phyloP scores from a whole-genome alignment of 2,329 filamentous ascomycete genomes.

The Emericellopsis atlantica region DNA sequence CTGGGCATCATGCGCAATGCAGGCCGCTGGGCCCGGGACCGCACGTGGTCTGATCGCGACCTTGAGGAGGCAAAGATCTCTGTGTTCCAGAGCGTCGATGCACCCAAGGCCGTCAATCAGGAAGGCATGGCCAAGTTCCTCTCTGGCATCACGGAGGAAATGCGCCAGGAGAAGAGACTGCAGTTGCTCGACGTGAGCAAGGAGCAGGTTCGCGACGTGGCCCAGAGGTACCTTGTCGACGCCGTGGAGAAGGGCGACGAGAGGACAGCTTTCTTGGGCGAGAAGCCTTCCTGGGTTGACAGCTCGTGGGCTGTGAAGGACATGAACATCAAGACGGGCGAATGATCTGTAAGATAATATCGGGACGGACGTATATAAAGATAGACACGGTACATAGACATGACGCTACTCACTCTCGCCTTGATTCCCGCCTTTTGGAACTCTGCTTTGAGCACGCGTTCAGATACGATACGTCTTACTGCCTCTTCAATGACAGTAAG shows the following conservation, averaged over 20 bases:
- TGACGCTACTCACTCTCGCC: slow-evolving; percentile 3
- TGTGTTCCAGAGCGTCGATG: slow-evolving; percentile 85
- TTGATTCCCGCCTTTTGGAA: not conserved
- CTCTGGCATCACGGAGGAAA: slow-evolving; percentile 72
- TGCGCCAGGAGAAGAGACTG: slow-evolving; percentile 76
- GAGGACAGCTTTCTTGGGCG: slow-evolving; percentile 64
- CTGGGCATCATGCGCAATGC: slow-evolving; percentile 73
- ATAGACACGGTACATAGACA: slow-evolving; percentile 2
- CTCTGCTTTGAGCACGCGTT: slow-evolving; percentile 28
- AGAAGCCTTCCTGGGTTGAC: slow-evolving; percentile 70
- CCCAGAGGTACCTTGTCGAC: slow-evolving; percentile 70
- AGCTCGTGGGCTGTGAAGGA: slow-evolving; percentile 63
- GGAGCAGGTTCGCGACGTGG: slow-evolving; percentile 67
- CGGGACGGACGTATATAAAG: not conserved
- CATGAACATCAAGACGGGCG: slow-evolving; percentile 48
- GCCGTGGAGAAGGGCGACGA: slow-evolving; percentile 45
- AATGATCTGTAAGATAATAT: slow-evolving; percentile 5
- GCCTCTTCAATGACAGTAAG: slow-evolving; percentile 37
- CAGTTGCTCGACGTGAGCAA: slow-evolving; percentile 76
- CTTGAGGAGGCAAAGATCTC: slow-evolving; percentile 93
- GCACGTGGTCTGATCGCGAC: slow-evolving; percentile 70
- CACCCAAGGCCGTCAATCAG: slow-evolving; percentile 72
- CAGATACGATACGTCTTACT: slow-evolving; percentile 53
- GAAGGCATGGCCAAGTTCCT: slow-evolving; percentile 83
- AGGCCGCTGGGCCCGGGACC: slow-evolving; percentile 71